A percentile compares a stretch with the other conserved stretches of the same genome.
These are phyloP conservation scores for Suillus subluteus DNA, from an alignment of 768 basidiomycete species.

Conservation along the genomic window DNA sequence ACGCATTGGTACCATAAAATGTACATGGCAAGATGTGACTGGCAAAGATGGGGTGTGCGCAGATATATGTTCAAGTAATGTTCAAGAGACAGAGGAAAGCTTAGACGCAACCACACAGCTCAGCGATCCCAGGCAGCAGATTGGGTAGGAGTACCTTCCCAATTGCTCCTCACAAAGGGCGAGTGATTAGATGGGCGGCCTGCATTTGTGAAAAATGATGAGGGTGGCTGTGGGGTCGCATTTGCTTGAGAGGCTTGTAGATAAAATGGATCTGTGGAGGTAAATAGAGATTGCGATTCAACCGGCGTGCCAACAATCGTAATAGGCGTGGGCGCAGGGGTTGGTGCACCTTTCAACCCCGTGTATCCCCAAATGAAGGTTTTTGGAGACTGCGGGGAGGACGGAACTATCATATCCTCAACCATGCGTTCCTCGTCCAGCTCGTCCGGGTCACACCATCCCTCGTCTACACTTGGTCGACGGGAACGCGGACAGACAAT, in stretches of 20 bases:
- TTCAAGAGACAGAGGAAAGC: neutral
- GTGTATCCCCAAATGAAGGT: slow-evolving; percentile 28
- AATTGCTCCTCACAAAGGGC: slow-evolving; percentile 37
- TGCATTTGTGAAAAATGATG: slow-evolving; percentile 41
- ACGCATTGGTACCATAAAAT: slow-evolving; percentile 3
- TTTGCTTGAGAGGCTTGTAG: slow-evolving; percentile 42
- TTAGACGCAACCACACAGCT: neutral
- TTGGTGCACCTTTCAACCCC: slow-evolving; percentile 26
- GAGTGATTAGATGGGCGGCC: slow-evolving; percentile 43
- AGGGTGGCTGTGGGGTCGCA: slow-evolving; percentile 34
- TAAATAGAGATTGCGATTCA: slow-evolving; percentile 40
- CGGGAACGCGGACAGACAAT: slow-evolving; percentile 23
- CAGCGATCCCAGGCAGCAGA: slow-evolving; percentile 1
- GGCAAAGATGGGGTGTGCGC: neutral
- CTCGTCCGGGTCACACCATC: slow-evolving; percentile 38
- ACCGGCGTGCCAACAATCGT: slow-evolving; percentile 23
- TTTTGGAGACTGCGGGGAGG: slow-evolving; percentile 33
- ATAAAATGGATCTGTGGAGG: slow-evolving; percentile 55
- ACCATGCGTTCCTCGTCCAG: slow-evolving; percentile 50
- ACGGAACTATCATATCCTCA: slow-evolving; percentile 45
- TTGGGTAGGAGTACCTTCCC: neutral
- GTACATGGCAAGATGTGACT: slow-evolving; percentile 4
- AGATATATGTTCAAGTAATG: neutral
- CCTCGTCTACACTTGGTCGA: slow-evolving; percentile 29
- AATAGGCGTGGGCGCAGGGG: slow-evolving; percentile 23